Evolutionary conservation across 2,329 filamentous ascomycete genomes (phyloP), one percentile per base, ranked within the genome.

Genomic region (Lithohypha guttulata): DNA sequence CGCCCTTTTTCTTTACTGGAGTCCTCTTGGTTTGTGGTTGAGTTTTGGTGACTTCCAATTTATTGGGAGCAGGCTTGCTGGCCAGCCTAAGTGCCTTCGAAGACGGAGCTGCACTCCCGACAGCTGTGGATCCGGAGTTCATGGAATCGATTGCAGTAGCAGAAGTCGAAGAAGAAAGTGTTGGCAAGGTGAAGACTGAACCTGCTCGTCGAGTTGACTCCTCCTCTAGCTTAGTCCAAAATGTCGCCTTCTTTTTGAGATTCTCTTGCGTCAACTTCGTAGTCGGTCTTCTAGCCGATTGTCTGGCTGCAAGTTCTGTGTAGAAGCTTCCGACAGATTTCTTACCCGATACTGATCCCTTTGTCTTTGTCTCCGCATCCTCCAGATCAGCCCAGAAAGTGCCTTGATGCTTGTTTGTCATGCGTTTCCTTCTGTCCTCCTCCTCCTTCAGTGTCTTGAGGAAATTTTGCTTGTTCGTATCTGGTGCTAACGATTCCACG

Each of bases 371-470:
- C 37, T 50, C 47, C 10, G 41, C 47, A 15, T 45, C 35, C 23
- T 48, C 37, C 4, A 51, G 39, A n/a, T 51, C 46, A 18, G 47
- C 26, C 46, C 46, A 51, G 29, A 51, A 51, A 18, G 46, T 51
- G 9, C 48, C 48, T 13, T 43, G 41, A 19, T 44, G 42, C 25
- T 42, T 35, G 22, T 37, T 43, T 7, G 22, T 13, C 14, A 23
- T 25, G 6, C 19, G 29, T 17, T 40, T 30, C 28, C 20, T 42
- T 22, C 42, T 42, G 18, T 40, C 42, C 23, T 38, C 41, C 29
- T 51, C 48, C 25, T 51, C 48, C 31, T 44, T 31, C 8, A 45
- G 40, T 15, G 48, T 42, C 27, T 44, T 34, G 4, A 45, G 39
- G 20, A 51, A 25, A 26, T 48, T 42, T 23, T 49, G 42, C 43